Evolutionary conservation across 371 early-diverging fungal species (phyloP), one percentile per base, ranked within the genome.

Genomic region (Spraguea lophii): DNA sequence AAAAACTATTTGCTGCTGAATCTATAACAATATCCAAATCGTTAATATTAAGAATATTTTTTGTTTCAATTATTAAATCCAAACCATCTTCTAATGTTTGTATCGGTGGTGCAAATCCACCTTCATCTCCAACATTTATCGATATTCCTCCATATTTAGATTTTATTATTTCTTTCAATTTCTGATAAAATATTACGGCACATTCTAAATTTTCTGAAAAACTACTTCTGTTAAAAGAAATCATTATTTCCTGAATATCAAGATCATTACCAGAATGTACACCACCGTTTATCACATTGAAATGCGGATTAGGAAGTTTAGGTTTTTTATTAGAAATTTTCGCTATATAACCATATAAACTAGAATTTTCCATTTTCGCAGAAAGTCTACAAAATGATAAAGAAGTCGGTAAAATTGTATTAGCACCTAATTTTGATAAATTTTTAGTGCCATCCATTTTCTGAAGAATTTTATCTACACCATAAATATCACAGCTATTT

Each of bases 181-280:
- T 59, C 73, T 87, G 84, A 76, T 91, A 92, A 60, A 90, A 87
- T 73, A 89, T 88, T 41, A 81, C 75, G 3, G 55, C 66, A 7
- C 12, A 39, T 26, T 56, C 55, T 1, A 69, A 45, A 36, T 61
- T 58, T 39, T 51, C 48, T 40, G 35, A 41, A 13, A 54, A 39
- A 20, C 26, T 34, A 2, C 35, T 17, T 32, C 54, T 24, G 1
- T 54, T 23, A 45, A 66, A 69, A 7, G 51, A 69, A 63, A 95
- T 90, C 97, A 95, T 95, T 71, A 93, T 90, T 75, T 95, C 97
- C 71, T 95, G 97, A 81, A 92, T 85, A 63, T 86, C 84, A 32
- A 95, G 78, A 73, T 83, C 87, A 83, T 92, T 93, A 63, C 92
- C 93, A 56, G 93, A 88, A 69, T 95, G 95, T 47, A 81, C 78